These are phyloP conservation scores for Pseudonitzschia pungens DNA, from an alignment of 108 stramenopile species.

Conservation along the genomic window DNA sequence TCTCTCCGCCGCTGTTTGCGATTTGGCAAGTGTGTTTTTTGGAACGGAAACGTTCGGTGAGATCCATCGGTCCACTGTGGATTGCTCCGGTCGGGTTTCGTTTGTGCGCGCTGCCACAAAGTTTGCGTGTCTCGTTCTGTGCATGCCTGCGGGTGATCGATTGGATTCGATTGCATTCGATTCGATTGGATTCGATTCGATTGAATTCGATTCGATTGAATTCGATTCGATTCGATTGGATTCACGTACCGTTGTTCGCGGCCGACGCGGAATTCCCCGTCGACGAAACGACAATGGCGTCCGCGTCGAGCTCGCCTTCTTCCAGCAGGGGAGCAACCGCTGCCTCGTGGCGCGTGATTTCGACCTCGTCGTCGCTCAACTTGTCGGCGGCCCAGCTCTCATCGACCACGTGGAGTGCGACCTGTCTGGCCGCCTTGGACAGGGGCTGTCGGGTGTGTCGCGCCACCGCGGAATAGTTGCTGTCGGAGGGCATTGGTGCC, in stretches of 20 bases:
- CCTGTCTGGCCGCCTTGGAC: conserved; percentile 32
- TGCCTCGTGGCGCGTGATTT: conserved; percentile 55
- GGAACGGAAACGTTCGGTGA: too few relatives aligned
- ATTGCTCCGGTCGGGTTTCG: too few relatives aligned
- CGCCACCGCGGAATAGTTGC: conserved; percentile 65
- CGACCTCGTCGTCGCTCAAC: conserved; percentile 78
- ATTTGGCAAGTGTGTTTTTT: too few relatives aligned
- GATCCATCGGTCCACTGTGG: too few relatives aligned
- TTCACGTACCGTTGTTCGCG: conserved; percentile 35
- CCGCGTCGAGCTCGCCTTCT: conserved; percentile 77
- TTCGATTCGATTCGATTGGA: too few relatives aligned
- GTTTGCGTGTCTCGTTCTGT: too few relatives aligned
- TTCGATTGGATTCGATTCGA: too few relatives aligned
- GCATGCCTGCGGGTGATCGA: too few relatives aligned
- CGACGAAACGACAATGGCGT: conserved; percentile 70
- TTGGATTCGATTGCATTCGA: too few relatives aligned
- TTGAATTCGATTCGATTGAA: too few relatives aligned
- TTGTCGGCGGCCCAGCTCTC: conserved; percentile 74
- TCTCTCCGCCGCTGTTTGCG: conserved; percentile 49
- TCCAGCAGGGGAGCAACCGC: conserved; percentile 65
- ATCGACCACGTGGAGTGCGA: conserved; percentile 72
- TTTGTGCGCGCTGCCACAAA: too few relatives aligned
- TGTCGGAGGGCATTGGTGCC: conserved; percentile 72
- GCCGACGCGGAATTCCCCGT: conserved; percentile 77
- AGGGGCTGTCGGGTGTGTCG: conserved; percentile 56